Conservation (phyloP, 2,329 filamentous ascomycete species). For the Diaporthe destruens region DNA sequence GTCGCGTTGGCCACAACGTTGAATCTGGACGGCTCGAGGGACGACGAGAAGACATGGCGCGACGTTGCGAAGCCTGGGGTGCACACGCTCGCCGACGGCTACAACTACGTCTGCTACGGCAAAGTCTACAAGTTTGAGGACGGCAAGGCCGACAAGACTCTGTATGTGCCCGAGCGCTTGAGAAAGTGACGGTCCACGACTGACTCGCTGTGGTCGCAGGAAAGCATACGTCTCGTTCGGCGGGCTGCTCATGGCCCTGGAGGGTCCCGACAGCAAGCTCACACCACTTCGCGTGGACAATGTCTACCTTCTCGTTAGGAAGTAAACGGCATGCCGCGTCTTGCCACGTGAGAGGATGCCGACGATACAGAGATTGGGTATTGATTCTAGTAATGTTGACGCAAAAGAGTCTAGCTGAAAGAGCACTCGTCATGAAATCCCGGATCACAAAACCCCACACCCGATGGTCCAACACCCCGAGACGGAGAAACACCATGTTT, state of each 20-base stretch:
- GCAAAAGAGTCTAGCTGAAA: constrained; percentile 34
- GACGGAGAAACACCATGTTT: background rate
- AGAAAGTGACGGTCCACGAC: background rate
- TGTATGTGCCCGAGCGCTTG: constrained; percentile 70
- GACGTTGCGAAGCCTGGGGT: constrained; percentile 71
- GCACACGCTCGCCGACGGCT: constrained; percentile 80
- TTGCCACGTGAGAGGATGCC: background rate
- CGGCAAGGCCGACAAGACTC: constrained; percentile 80
- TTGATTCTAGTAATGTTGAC: constrained; percentile 25
- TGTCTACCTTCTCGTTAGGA: constrained; percentile 94
- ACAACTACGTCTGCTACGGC: constrained; percentile 88
- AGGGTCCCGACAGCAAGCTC: constrained; percentile 96
- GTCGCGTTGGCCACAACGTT: constrained; percentile 88
- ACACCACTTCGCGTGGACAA: constrained; percentile 92
- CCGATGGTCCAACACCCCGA: constrained; percentile 10
- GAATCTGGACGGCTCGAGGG: constrained; percentile 85
- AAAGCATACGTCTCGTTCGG: constrained; percentile 96
- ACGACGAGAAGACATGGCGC: constrained; percentile 84
- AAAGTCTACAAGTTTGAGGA: constrained; percentile 93
- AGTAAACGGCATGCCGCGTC: constrained; percentile 62
- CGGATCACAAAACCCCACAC: background rate
- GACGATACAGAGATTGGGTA: constrained; percentile 22
- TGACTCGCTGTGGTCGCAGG: constrained; percentile 59
- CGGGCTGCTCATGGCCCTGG: constrained; percentile 88
- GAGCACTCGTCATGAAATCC: constrained; percentile 17